Evolutionary conservation across 768 basidiomycete species (phyloP).

Genomic region (Cyathus striatus): DNA sequence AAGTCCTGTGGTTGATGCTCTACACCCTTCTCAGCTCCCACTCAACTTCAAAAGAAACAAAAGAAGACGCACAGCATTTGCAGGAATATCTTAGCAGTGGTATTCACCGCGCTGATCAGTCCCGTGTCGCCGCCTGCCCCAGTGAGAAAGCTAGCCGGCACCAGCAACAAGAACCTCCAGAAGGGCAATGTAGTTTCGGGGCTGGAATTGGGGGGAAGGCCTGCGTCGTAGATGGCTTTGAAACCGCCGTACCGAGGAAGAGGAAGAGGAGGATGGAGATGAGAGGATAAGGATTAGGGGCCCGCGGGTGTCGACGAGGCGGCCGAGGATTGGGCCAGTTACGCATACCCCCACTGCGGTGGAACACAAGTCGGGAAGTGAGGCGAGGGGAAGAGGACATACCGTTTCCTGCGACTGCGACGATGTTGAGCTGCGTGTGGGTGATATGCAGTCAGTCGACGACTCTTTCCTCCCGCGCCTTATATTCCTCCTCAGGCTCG

Average conservation of each 20-base stretch:
- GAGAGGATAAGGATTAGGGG: background rate
- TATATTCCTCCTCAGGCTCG: slow-evolving; percentile 31
- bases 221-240: background rate
- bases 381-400: background rate
- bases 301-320: background rate
- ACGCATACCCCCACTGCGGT: background rate
- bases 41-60: no score
- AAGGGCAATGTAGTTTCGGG: no score
- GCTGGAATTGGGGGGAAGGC: background rate
- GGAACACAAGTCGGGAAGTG: background rate
- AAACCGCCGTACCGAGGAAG: background rate
- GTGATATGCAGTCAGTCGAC: background rate
- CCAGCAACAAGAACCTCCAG: background rate
- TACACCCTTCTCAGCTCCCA: background rate
- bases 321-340: background rate
- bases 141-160: background rate
- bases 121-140: background rate
- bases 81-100: background rate
- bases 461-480: slow-evolving; percentile 20
- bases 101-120: background rate
- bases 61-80: no score
- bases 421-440: background rate
- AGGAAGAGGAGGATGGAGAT: background rate
- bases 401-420: background rate
- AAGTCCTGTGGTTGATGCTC: background rate